phyloP scores from a whole-genome alignment of 495 filamentous ascomycete species.

The Xylaria nigripes region DNA sequence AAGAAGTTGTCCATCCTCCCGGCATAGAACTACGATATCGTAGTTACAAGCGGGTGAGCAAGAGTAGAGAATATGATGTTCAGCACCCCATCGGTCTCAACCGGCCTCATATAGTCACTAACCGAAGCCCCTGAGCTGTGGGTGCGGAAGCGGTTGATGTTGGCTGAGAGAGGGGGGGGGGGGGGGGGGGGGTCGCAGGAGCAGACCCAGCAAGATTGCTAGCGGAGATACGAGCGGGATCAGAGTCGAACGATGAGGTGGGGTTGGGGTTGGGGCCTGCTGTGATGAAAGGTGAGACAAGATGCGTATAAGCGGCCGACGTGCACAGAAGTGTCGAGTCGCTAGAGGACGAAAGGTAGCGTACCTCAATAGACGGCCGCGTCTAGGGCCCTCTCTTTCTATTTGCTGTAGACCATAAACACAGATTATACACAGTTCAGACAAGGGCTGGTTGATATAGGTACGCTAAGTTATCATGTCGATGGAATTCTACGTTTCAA shows the following conservation, averaged over 20 bases:
- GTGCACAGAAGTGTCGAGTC: neutral
- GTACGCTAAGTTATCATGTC: neutral
- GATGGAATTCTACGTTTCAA: neutral
- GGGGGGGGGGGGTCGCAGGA: neutral
- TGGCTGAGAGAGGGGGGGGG: neutral
- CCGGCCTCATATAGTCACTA: neutral
- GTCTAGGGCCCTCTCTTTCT: neutral
- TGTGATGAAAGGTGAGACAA: neutral
- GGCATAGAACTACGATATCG: conserved; percentile 4
- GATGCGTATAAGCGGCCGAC: neutral
- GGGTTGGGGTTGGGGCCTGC: neutral
- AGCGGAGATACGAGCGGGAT: neutral
- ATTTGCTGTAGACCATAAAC: neutral
- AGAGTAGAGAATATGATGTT: neutral
- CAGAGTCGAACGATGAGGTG: neutral
- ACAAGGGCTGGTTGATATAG: neutral
- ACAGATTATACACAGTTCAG: neutral
- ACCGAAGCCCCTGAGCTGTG: neutral
- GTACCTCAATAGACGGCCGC: neutral
- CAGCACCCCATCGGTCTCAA: neutral
- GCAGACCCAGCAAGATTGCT: neutral
- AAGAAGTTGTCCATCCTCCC: conserved; percentile 30
- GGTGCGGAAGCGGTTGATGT: neutral
- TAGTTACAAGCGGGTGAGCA: neutral
- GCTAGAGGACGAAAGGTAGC: neutral